A percentile compares a stretch with the other conserved stretches of the same genome.
phyloP scores from a whole-genome alignment of 345 rosid species.

The Lepidium didymum region DNA sequence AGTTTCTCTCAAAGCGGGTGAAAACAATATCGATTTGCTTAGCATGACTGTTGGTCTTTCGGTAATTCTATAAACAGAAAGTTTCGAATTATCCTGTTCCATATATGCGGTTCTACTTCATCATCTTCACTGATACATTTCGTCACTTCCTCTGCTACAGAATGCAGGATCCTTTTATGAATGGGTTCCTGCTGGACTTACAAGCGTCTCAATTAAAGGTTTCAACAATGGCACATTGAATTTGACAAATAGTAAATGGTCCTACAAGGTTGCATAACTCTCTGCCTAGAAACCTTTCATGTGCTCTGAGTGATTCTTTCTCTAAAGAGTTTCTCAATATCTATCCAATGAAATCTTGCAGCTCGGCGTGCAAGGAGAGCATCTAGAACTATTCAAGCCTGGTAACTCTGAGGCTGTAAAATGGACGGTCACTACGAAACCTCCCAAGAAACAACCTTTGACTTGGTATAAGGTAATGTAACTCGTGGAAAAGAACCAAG shows the following conservation, averaged over 20 bases:
- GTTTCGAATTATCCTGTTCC: background rate
- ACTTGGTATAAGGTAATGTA: constrained; percentile 86
- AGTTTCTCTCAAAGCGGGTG: constrained; percentile 64
- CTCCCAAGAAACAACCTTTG: constrained; percentile 67
- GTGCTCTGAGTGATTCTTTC: background rate
- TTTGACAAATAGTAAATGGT: constrained; percentile 58
- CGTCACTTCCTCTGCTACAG: constrained; percentile 34
- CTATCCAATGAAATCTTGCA: constrained; percentile 24
- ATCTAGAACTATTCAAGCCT: constrained; percentile 51
- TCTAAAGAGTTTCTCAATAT: background rate
- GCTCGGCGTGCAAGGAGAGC: constrained; percentile 85
- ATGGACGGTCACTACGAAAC: constrained; percentile 63
- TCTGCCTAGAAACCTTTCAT: constrained; percentile 7
- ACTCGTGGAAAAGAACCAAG: background rate
- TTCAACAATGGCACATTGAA: constrained; percentile 63
- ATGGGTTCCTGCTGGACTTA: constrained; percentile 70
- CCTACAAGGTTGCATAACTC: constrained; percentile 59
- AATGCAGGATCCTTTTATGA: constrained; percentile 87
- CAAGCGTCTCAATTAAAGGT: constrained; percentile 69
- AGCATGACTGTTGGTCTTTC: constrained; percentile 88
- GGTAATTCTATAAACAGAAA: constrained; percentile 38
- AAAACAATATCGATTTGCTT: constrained; percentile 67
- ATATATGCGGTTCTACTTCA: background rate
- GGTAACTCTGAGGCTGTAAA: constrained; percentile 36
- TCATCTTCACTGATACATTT: background rate